These are phyloP conservation scores for Psilocybe cubensis DNA, from an alignment of 768 basidiomycete genomes.

Conservation along the genomic window DNA sequence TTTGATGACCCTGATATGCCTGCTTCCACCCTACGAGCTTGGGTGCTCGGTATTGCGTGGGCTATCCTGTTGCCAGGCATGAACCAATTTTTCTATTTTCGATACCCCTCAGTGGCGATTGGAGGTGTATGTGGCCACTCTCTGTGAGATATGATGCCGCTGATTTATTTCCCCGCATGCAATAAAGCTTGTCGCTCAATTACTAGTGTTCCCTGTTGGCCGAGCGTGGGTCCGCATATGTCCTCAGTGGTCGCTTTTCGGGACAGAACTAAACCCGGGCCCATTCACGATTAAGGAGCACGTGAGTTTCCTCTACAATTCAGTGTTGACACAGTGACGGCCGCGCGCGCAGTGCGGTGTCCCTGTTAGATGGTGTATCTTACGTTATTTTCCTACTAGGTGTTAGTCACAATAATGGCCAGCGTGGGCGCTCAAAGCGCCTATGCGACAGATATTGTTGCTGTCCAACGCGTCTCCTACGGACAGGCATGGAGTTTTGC, in stretches of 20 bases:
- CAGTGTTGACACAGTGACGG: slow-evolving; percentile 3
- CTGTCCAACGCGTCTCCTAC: slow-evolving; percentile 76
- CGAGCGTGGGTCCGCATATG: slow-evolving; percentile 65
- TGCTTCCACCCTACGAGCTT: slow-evolving; percentile 58
- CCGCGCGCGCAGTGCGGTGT: slow-evolving; percentile 2
- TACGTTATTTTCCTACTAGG: slow-evolving; percentile 31
- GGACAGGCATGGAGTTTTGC: slow-evolving; percentile 56
- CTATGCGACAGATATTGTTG: slow-evolving; percentile 73
- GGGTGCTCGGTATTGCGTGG: slow-evolving; percentile 60
- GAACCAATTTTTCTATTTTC: slow-evolving; percentile 81
- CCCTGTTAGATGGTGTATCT: slow-evolving; percentile 6
- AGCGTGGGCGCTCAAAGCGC: slow-evolving; percentile 57
- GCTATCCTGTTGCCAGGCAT: slow-evolving; percentile 67
- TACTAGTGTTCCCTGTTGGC: slow-evolving; percentile 72
- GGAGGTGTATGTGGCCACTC: slow-evolving; percentile 41
- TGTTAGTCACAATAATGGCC: slow-evolving; percentile 71
- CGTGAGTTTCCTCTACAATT: slow-evolving; percentile 27
- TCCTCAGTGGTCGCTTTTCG: slow-evolving; percentile 57
- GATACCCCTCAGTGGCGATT: slow-evolving; percentile 68
- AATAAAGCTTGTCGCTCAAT: slow-evolving; percentile 63
- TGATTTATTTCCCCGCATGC: slow-evolving; percentile 19
- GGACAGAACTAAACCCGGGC: slow-evolving; percentile 71
- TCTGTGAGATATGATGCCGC: not conserved
- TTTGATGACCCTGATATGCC: slow-evolving; percentile 73
- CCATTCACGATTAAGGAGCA: slow-evolving; percentile 77